These are phyloP conservation scores for Leptodermis oblonga DNA, from an alignment of 257 asterid species.

Conservation along the genomic window DNA sequence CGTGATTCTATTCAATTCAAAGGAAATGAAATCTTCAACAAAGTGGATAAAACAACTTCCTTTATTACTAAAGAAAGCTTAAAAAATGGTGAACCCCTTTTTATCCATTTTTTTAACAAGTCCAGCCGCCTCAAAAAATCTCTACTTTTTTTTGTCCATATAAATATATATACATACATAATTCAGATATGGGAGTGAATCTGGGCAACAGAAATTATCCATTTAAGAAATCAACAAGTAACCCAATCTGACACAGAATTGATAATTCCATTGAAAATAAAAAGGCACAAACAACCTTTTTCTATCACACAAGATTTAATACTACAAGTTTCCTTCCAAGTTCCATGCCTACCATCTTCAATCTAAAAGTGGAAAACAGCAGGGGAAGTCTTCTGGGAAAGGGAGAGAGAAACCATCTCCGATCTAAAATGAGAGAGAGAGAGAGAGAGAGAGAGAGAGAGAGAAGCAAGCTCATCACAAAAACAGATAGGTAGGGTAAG, in stretches of 20 bases:
- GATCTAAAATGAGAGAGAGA: conserved; percentile 7
- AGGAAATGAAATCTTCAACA: not conserved
- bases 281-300: not conserved
- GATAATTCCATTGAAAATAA: not conserved
- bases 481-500: too few relatives aligned
- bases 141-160: too few relatives aligned
- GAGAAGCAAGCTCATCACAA: conserved; percentile 11
- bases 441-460: conserved; percentile 4
- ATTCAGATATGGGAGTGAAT: not conserved
- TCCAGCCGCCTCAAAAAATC: too few relatives aligned
- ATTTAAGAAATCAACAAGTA: not conserved
- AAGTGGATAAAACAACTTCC: not conserved
- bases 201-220: not conserved
- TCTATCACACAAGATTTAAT: not conserved
- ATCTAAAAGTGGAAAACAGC: not conserved
- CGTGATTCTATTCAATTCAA: too few relatives aligned
- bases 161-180: too few relatives aligned
- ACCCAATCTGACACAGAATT: not conserved
- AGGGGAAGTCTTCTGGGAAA: not conserved
- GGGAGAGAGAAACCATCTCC: conserved; percentile 2
- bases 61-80: not conserved
- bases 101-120: too few relatives aligned
- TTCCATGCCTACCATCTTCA: not conserved
- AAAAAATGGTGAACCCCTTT: not conserved
- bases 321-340: conserved; percentile 2